Evolutionary conservation across 2,329 filamentous ascomycete species (phyloP), one percentile per base, ranked within the genome.

Genomic region (Venturia effusa): DNA sequence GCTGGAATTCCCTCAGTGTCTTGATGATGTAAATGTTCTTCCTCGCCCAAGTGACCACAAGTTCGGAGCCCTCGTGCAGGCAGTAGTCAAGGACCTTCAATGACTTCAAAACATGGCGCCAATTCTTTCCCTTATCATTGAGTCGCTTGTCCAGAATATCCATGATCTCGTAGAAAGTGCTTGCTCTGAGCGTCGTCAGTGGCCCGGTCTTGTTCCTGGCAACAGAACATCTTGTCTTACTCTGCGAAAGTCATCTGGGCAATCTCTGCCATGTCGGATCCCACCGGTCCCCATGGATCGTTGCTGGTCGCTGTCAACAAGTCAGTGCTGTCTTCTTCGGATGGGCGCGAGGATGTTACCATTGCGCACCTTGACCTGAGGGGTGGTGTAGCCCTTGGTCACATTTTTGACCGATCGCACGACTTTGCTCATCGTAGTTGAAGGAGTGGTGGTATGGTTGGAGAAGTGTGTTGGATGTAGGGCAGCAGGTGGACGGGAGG

Each of bases 1-100:
- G 96, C 73, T 94, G 89, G 71, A 99, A 99, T 76, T 99, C 94
- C 73, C 94, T 88, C 74, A 99, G 78, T 37, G 94, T 99, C 81
- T 97, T 97, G 81, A 99, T 96, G 76, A 99, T 94, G 77, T 96
- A 99, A 68, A 97, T 88, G 74, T 96, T 97, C 80, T 97, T 95
- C 72, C 92, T 88, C 67, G 92, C 92, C 94, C 94, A 99, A 4
- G 93, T 97, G 61, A 99, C 94, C 40, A 97, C 91, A 68, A 97
- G 80, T 77, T 97, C 94, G 0, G 92, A 97, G 59, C 94, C 94
- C 75, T 99, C 94, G 74, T 99, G 94, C 64, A 99, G 82, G 77
- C 92, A 97, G 77, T 99, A 99, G 76, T 99, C 94, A 65, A 97
- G 83, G 62, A 99, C 94, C 76, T 99, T 99, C 69, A 99, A 81